Evolutionary conservation across 352 stramenopile genomes (phyloP), one percentile per base, ranked within the genome.

Genomic region (Phytopythium helicoides): DNA sequence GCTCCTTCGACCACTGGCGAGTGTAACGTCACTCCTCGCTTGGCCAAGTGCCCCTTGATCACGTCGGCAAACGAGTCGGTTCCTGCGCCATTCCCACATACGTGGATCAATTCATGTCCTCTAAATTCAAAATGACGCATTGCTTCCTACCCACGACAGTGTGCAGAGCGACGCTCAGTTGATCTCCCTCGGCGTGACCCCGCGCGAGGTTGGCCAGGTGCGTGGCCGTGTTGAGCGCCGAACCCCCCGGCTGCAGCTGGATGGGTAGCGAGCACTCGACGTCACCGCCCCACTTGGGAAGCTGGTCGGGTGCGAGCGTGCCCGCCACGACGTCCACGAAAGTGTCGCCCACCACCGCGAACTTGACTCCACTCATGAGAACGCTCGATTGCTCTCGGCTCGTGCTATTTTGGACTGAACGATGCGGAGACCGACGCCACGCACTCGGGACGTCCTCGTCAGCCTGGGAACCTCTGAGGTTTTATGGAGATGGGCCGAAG

Each of bases 141-240:
- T 14, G 11, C 37, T 41, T 61, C 60, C 10, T 9, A 73, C 81
- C 81, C 8, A 92, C 55, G 26, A 73, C 69, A 0, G 76, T 86
- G 67, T 89, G 76, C 21, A 91, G 71, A 34, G 59, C 64, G 28
- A 92, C 76, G 22, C 53, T 47, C 38, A 69, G 39, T 33, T 70
- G 23, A 18, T 65, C 55, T 39, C 68, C 61, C n/a, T 55, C 6
- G 0, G 58, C 31, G 40, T 71, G 64, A 47, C 41, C 26, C 0
- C 23, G 55, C 31, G 62, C 64, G 47, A 94, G 64, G 46, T 73
- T 89, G 37, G 76, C 76, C 39, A 93, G 60, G 47, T 93, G 81
- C 41, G 82, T 92, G 6, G 82, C 82, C 19, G 85, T 94, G 68
- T 94, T 94, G 54, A 91, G 70, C 37, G 82, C 82, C 47, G 82